These are phyloP conservation scores for Boletellus emodensis DNA, from an alignment of 768 basidiomycete species.

Conservation along the genomic window DNA sequence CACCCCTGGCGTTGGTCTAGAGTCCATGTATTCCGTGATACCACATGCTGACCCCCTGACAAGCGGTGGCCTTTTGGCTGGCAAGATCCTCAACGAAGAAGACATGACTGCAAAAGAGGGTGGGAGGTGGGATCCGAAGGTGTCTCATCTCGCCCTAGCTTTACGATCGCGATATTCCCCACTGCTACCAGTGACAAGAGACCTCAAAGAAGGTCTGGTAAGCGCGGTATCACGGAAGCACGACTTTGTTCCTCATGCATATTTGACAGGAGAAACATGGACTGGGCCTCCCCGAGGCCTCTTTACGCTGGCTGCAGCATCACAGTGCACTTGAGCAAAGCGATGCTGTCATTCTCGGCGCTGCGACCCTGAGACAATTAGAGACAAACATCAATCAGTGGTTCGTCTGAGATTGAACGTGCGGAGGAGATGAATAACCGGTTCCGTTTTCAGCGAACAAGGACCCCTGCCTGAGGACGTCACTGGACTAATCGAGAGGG, in stretches of 20 bases:
- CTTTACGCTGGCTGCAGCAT: constrained; percentile 15
- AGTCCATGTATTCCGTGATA: not conserved
- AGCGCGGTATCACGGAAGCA: not conserved
- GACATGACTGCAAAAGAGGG: constrained; percentile 8
- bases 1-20: constrained; percentile 11
- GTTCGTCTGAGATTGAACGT: constrained; percentile 7
- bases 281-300: constrained; percentile 8
- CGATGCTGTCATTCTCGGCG: constrained; percentile 37
- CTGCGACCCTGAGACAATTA: constrained; percentile 33
- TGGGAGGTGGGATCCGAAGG: constrained; percentile 17
- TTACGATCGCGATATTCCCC: constrained; percentile 12
- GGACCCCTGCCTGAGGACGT: constrained; percentile 14
- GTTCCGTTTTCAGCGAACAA: constrained; percentile 15
- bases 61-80: constrained; percentile 14
- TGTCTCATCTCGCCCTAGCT: not conserved
- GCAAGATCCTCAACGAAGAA: constrained; percentile 10
- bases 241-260: not conserved
- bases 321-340: constrained; percentile 17
- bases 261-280: constrained; percentile 9
- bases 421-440: not conserved
- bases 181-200: constrained; percentile 8
- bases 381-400: constrained; percentile 21
- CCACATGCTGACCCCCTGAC: not conserved
- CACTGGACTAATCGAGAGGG: constrained; percentile 8
- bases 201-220: constrained; percentile 13